Percentiles rank a stretch among this genome's conserved stretches.
phyloP scores from a whole-genome alignment of 108 stramenopile genomes.

The Schizochytrium sp. region DNA sequence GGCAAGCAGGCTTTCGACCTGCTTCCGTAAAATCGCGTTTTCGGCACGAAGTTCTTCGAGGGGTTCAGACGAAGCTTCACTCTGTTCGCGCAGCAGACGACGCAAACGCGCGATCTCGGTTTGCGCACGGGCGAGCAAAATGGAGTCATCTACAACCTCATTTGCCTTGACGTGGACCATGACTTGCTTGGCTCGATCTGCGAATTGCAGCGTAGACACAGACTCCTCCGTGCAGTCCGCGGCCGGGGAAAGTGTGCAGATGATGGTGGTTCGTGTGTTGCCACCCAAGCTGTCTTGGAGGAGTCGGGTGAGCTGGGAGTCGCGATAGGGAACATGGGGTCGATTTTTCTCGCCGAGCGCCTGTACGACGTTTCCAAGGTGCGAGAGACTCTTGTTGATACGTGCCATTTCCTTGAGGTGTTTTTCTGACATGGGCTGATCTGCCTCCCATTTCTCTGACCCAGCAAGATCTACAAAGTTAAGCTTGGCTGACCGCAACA shows the following conservation, averaged over 20 bases:
- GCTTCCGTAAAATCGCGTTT: background rate
- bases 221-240: conserved; percentile 48
- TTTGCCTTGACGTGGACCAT: conserved; percentile 37
- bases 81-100: background rate
- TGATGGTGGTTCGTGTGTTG: conserved; percentile 50
- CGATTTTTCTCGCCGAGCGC: conserved; percentile 34
- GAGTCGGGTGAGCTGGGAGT: conserved; percentile 54
- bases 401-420: conserved; percentile 44
- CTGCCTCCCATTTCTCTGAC: conserved; percentile 58
- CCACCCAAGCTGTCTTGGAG: conserved; percentile 53
- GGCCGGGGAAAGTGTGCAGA: conserved; percentile 48
- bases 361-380: conserved; percentile 50
- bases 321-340: conserved; percentile 50
- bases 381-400: conserved; percentile 51
- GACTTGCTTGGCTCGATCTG: conserved; percentile 44
- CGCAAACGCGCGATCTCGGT: conserved; percentile 23
- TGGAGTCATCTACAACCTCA: conserved; percentile 28
- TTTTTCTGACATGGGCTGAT: conserved; percentile 35
- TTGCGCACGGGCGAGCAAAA: conserved; percentile 16
- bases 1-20: background rate
- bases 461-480: conserved; percentile 59
- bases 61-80: background rate
- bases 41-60: background rate
- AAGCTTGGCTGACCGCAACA: conserved; percentile 42
- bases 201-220: conserved; percentile 47